Conservation (phyloP, 768 basidiomycete species). For the Leccinum boreale region DNA sequence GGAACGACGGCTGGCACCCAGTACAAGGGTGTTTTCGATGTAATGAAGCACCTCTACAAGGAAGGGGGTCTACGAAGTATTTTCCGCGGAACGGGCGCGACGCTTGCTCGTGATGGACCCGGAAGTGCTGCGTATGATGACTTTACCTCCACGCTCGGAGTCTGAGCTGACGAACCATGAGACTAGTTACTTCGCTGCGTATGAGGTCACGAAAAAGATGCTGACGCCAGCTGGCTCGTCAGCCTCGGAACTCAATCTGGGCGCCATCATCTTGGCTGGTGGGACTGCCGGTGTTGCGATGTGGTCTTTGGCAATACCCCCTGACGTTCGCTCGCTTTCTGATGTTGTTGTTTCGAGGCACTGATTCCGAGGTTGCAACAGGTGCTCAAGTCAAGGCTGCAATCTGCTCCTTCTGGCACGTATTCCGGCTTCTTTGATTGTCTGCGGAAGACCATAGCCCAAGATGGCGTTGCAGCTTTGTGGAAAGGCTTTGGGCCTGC, state of each 20-base stretch:
- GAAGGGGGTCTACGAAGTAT: slow-evolving; percentile 93
- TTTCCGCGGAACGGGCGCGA: slow-evolving; percentile 91
- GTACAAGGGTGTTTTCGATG: slow-evolving; percentile 92
- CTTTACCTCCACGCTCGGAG: not conserved
- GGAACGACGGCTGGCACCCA: slow-evolving; percentile 61
- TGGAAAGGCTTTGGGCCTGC: slow-evolving; percentile 99
- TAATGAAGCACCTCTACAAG: slow-evolving; percentile 83
- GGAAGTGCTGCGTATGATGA: slow-evolving; percentile 87
- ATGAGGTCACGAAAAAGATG: slow-evolving; percentile 88
- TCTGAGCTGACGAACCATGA: slow-evolving; percentile 3
- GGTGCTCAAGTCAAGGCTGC: slow-evolving; percentile 94
- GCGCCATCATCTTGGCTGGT: slow-evolving; percentile 87
- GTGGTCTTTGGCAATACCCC: slow-evolving; percentile 97
- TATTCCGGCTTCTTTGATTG: slow-evolving; percentile 95
- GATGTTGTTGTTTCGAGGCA: not conserved
- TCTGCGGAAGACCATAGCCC: slow-evolving; percentile 84
- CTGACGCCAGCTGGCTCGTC: slow-evolving; percentile 79
- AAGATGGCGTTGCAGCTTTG: slow-evolving; percentile 80
- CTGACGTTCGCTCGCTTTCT: slow-evolving; percentile 63
- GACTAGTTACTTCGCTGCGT: slow-evolving; percentile 90
- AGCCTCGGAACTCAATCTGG: slow-evolving; percentile 77
- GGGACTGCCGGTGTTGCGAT: slow-evolving; percentile 95
- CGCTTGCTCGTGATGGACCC: slow-evolving; percentile 91
- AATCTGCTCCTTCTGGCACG: slow-evolving; percentile 96
- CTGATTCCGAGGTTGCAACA: slow-evolving; percentile 34